These are phyloP conservation scores for Amanita muscaria DNA, from an alignment of 768 basidiomycete species.

Conservation along the genomic window DNA sequence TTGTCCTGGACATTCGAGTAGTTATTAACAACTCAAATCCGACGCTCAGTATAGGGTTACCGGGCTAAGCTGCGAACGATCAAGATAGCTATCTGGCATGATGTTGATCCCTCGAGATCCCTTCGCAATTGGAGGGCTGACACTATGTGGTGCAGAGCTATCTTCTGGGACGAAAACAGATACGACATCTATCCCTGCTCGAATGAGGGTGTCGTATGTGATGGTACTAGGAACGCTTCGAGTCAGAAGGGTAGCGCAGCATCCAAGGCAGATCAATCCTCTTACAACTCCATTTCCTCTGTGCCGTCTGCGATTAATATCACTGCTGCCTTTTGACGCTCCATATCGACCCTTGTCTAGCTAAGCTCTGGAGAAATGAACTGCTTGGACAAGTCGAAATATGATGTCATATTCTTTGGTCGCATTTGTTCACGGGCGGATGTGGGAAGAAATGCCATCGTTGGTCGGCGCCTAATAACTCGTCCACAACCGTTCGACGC, in stretches of 20 bases:
- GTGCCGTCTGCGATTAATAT: slow-evolving; percentile 76
- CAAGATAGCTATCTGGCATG: slow-evolving; percentile 53
- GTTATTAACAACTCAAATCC: not conserved
- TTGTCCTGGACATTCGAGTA: slow-evolving; percentile 37
- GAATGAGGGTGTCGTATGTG: slow-evolving; percentile 73
- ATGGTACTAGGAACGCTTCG: slow-evolving; percentile 47
- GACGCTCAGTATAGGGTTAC: slow-evolving; percentile 22
- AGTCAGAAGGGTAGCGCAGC: not conserved
- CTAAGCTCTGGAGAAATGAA: no score
- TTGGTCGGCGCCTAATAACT: no score
- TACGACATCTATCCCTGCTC: slow-evolving; percentile 56
- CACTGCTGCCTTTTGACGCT: slow-evolving; percentile 48
- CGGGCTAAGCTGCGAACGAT: slow-evolving; percentile 35
- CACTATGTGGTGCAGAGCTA: slow-evolving; percentile 15
- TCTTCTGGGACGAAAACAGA: slow-evolving; percentile 55
- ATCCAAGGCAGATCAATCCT: not conserved
- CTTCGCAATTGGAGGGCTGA: slow-evolving; percentile 41
- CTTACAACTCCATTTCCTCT: slow-evolving; percentile 86
- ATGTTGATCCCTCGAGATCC: slow-evolving; percentile 71
- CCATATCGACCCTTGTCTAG: no score
- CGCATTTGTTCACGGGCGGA: no score
- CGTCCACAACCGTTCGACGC: no score
- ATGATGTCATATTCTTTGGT: no score
- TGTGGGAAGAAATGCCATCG: no score
- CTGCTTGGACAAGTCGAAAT: no score